phyloP scores from a whole-genome alignment of 75 land plant species.

The Sequoiadendron giganteum region DNA sequence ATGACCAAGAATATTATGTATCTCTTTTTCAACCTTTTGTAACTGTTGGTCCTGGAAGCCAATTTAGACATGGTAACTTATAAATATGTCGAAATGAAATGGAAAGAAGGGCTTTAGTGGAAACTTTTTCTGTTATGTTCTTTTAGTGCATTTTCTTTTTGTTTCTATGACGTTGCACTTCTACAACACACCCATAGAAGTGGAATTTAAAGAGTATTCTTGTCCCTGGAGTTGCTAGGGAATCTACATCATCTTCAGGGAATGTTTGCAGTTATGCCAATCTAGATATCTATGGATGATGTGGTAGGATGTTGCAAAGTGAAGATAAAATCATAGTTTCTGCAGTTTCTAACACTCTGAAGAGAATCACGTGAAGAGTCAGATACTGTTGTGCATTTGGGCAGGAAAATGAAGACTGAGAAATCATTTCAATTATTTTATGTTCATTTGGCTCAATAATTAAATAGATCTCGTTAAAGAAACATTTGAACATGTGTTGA shows the following conservation, averaged over 20 bases:
- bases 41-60: not conserved
- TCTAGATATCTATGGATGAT: not conserved
- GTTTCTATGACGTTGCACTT: no score
- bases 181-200: no score
- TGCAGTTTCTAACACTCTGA: not conserved
- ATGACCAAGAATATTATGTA: not conserved
- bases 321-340: not conserved
- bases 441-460: not conserved
- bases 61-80: not conserved
- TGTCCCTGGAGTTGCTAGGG: no score
- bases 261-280: no score
- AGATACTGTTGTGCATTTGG: not conserved
- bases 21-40: not conserved
- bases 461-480: not conserved
- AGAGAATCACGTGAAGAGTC: not conserved
- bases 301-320: not conserved
- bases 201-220: no score
- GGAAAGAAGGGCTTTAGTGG: not conserved
- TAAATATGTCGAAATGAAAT: not conserved
- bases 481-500: not conserved
- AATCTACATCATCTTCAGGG: no score
- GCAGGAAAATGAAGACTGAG: not conserved
- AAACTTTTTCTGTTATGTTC: not conserved
- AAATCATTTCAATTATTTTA: not conserved
- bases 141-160: no score